phyloP scores from a whole-genome alignment of 257 asterid species.

The Gentiana macrophylla region DNA sequence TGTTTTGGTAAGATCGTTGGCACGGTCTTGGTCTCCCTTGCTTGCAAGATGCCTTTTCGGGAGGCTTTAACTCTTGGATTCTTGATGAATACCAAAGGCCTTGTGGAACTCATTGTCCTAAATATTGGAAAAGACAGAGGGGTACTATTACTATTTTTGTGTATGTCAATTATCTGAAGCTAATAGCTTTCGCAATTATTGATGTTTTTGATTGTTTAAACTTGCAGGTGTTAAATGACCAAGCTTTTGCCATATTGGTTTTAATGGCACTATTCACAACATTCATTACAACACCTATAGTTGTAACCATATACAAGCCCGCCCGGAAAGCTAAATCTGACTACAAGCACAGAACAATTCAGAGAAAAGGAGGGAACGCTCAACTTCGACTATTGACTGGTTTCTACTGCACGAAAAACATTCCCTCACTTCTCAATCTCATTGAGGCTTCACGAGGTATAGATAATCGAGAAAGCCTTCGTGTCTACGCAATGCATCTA shows the following conservation, averaged over 20 bases:
- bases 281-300: constrained; percentile 38
- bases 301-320: constrained; percentile 35
- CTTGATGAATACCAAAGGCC: constrained; percentile 45
- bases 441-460: constrained; percentile 47
- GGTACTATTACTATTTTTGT: constrained; percentile 11
- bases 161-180: neutral
- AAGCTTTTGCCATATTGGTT: constrained; percentile 41
- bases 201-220: neutral
- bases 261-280: constrained; percentile 44
- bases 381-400: constrained; percentile 26
- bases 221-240: constrained; percentile 45
- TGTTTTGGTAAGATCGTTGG: constrained; percentile 42
- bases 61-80: constrained; percentile 45
- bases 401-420: constrained; percentile 22
- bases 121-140: constrained; percentile 41
- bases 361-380: constrained; percentile 18
- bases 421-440: constrained; percentile 36
- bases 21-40: constrained; percentile 23
- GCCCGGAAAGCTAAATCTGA: constrained; percentile 24
- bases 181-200: neutral
- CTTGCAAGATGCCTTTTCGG: constrained; percentile 27
- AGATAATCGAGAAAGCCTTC: constrained; percentile 25
- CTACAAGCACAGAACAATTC: constrained; percentile 33
- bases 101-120: constrained; percentile 43
- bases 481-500: constrained; percentile 47